A percentile compares a stretch with the other conserved stretches of the same genome.
phyloP scores from a whole-genome alignment of 116 monocot genomes.

The Trichopus zeylanicus region DNA sequence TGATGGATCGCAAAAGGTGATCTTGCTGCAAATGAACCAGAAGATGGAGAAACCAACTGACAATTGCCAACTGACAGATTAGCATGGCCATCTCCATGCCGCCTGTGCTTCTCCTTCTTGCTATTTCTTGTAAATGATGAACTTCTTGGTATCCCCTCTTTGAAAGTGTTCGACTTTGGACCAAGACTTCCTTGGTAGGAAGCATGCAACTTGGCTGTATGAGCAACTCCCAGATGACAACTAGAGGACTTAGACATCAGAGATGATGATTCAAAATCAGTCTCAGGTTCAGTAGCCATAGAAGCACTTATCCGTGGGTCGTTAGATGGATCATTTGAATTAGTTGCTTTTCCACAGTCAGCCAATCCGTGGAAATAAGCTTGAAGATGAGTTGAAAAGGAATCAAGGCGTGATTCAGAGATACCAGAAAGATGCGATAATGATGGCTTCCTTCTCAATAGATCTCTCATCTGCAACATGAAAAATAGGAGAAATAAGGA shows the following conservation, averaged over 20 bases:
- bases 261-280: slow-evolving; percentile 13
- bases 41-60: not conserved
- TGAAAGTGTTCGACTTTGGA: slow-evolving; percentile 48
- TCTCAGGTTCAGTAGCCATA: slow-evolving; percentile 4
- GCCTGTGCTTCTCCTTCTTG: slow-evolving; percentile 30
- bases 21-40: slow-evolving; percentile 2
- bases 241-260: slow-evolving; percentile 18
- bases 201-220: slow-evolving; percentile 24
- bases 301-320: slow-evolving; percentile 5
- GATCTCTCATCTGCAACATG: slow-evolving; percentile 65
- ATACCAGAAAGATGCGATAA: slow-evolving; percentile 80
- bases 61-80: slow-evolving; percentile 1
- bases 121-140: slow-evolving; percentile 14
- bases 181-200: slow-evolving; percentile 36
- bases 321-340: slow-evolving; percentile 13
- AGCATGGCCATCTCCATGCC: slow-evolving; percentile 17
- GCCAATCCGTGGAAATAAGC: slow-evolving; percentile 50
- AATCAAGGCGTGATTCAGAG: slow-evolving; percentile 57
- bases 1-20: not conserved
- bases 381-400: slow-evolving; percentile 66
- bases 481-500: slow-evolving; percentile 2
- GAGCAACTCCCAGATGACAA: slow-evolving; percentile 1
- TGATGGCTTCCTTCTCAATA: slow-evolving; percentile 55
- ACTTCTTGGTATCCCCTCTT: slow-evolving; percentile 30
- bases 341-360: slow-evolving; percentile 8